A percentile compares a stretch with the other conserved stretches of the same genome.
Conservation (phyloP, 2,329 filamentous ascomycete genomes). For the Paraconiothyrium brasiliense region DNA sequence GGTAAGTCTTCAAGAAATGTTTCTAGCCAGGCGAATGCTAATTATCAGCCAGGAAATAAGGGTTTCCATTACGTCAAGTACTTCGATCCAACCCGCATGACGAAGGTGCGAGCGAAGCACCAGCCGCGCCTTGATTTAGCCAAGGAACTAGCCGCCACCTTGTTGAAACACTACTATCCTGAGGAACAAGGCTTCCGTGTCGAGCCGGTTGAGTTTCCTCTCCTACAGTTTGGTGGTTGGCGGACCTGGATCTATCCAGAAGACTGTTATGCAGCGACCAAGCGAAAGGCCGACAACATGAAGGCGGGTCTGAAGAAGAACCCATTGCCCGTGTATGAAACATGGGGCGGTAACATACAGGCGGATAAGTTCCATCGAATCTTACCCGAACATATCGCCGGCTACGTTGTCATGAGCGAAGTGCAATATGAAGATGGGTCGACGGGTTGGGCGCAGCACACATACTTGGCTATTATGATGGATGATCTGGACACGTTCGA, state of each 20-base stretch:
- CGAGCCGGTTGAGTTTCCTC: constrained; percentile 18
- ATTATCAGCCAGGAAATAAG: background rate
- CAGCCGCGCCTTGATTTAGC: constrained; percentile 28
- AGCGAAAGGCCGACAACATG: background rate
- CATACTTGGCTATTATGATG: constrained; percentile 35
- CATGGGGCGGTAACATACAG: background rate
- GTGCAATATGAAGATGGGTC: background rate
- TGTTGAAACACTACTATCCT: constrained; percentile 39
- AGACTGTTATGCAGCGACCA: constrained; percentile 18
- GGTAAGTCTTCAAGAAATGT: background rate
- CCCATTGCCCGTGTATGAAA: background rate
- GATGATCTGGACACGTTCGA: constrained; percentile 30
- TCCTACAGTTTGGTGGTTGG: constrained; percentile 24
- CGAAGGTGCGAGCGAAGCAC: constrained; percentile 4
- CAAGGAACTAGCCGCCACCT: constrained; percentile 25
- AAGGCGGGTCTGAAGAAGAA: constrained; percentile 8
- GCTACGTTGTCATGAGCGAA: constrained; percentile 29
- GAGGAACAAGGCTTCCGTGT: constrained; percentile 29
- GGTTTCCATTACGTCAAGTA: constrained; percentile 1
- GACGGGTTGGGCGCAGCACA: constrained; percentile 21
- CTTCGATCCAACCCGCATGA: background rate
- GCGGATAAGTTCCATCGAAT: constrained; percentile 26
- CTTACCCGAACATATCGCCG: constrained; percentile 29
- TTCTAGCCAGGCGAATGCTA: background rate
- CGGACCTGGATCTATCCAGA: constrained; percentile 24